Base-by-base conservation (phyloP, 495 filamentous ascomycete genomes). In the Aspergillus diversus region DNA sequence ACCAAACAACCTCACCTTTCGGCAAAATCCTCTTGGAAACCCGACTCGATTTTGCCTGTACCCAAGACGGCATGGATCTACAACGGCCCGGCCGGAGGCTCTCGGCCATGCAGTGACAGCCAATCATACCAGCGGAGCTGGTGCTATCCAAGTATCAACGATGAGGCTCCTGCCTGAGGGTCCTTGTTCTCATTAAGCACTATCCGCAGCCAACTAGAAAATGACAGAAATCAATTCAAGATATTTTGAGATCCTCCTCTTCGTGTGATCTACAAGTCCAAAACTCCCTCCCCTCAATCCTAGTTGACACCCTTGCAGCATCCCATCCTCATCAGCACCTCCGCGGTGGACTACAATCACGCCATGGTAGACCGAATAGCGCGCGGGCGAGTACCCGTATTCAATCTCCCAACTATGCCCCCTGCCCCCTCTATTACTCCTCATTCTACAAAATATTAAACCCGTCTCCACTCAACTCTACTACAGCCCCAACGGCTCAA, bases 401-500 rank as follows among this genome's bases (percentile, higher is more conserved):
- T 8, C 13, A 7, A 39, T 13, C 37, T 39, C 37, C 37, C 37
- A 39, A 13, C 37, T 7, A 7, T 13, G 0, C 0, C 13, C 37
- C 13, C 37, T 27, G 4, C 37, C 4, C 37, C 13, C 37, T 15
- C 11, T 7, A 43, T 12, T 43, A 0, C 39, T 43, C 39, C 39
- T 43, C 8, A 15, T 43, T 11, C 39, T 43, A 43, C 39, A 7
- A 15, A 15, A 2, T 39, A 34, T 48, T 6, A 33, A 35, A 8
- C 12, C 16, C 8, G 34, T 21, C 43, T 51, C 16, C n/a, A 42
- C 39, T 8, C 32, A 32, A 7, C 48, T 54, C 47, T 61, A 48
- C 48, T 61, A 61, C n/a, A 42, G 5, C 15, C 47, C 59, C 9
- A 27, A 61, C 17, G 48, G 59, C 17, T 42, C 47, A n/a, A 42